Percentiles rank a stretch among this genome's conserved stretches.
Conservation (phyloP, 2,329 filamentous ascomycete genomes). For the Penicillium occitanis region DNA sequence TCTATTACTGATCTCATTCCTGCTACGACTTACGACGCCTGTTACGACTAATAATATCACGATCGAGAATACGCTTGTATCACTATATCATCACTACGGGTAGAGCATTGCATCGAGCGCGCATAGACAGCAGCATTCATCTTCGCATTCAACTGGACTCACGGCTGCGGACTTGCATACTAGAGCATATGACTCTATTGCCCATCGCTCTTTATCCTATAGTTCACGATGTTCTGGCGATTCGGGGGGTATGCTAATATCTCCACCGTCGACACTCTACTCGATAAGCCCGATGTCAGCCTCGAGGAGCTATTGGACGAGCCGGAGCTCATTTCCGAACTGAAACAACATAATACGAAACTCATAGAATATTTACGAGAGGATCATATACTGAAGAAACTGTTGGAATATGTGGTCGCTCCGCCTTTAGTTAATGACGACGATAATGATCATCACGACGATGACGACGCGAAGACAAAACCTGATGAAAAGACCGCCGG, state of each 20-base stretch:
- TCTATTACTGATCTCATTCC: slow-evolving; percentile 21
- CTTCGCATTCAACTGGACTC: slow-evolving; percentile 8
- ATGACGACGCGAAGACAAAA: slow-evolving; percentile 45
- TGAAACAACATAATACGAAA: slow-evolving; percentile 97
- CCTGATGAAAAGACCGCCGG: slow-evolving; percentile 35
- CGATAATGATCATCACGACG: slow-evolving; percentile 53
- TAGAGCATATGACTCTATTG: slow-evolving; percentile 33
- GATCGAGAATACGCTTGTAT: slow-evolving; percentile 20
- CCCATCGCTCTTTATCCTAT: slow-evolving; percentile 30
- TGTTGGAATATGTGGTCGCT: slow-evolving; percentile 89
- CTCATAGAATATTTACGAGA: slow-evolving; percentile 94
- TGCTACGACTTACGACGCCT: slow-evolving; percentile 23
- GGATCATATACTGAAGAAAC: slow-evolving; percentile 75
- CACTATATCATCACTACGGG: slow-evolving; percentile 12
- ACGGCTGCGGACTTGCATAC: neutral
- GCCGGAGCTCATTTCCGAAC: slow-evolving; percentile 91
- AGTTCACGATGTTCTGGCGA: slow-evolving; percentile 94
- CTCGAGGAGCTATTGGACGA: slow-evolving; percentile 96
- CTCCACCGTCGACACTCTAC: slow-evolving; percentile 92
- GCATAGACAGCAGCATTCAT: slow-evolving; percentile 17
- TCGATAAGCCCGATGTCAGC: slow-evolving; percentile 91
- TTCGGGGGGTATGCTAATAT: slow-evolving; percentile 98
- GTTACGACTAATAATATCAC: slow-evolving; percentile 21
- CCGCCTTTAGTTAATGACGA: slow-evolving; percentile 59
- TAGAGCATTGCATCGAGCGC: slow-evolving; percentile 16